Conservation (phyloP, 129 eudicot species). For the Saposhnikovia divaricata region DNA sequence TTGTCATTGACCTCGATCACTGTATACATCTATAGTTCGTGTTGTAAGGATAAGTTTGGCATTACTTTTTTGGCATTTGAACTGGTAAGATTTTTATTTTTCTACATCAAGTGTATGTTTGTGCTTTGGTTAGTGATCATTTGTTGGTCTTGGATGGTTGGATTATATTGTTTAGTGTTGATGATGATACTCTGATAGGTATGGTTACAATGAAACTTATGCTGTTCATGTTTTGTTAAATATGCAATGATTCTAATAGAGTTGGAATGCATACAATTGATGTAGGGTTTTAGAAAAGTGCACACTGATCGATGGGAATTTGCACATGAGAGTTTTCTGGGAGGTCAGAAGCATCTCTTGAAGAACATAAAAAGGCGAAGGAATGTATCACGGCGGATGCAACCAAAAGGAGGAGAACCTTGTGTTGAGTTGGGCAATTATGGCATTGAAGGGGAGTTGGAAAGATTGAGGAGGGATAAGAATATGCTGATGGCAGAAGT, state of each 20-base stretch:
- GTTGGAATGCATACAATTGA: background rate
- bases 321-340: slow-evolving; percentile 33
- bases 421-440: slow-evolving; percentile 73
- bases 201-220: background rate
- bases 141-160: background rate
- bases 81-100: too few species aligned
- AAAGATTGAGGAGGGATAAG: slow-evolving; percentile 52
- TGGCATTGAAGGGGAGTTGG: slow-evolving; percentile 69
- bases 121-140: background rate
- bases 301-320: slow-evolving; percentile 51
- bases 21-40: background rate
- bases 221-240: background rate
- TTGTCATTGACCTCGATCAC: background rate
- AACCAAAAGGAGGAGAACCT: slow-evolving; percentile 33
- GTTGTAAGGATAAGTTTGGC: background rate
- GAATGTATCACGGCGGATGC: slow-evolving; percentile 30
- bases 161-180: background rate
- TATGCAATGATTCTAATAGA: background rate
- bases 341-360: slow-evolving; percentile 42
- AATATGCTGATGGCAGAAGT: slow-evolving; percentile 54
- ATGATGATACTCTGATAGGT: background rate
- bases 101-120: background rate
- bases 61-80: background rate
- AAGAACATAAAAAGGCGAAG: slow-evolving; percentile 33
- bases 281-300: slow-evolving; percentile 46